Base-by-base conservation (phyloP, 192 early-diverging fungal genomes). In the Coemansia erecta region DNA sequence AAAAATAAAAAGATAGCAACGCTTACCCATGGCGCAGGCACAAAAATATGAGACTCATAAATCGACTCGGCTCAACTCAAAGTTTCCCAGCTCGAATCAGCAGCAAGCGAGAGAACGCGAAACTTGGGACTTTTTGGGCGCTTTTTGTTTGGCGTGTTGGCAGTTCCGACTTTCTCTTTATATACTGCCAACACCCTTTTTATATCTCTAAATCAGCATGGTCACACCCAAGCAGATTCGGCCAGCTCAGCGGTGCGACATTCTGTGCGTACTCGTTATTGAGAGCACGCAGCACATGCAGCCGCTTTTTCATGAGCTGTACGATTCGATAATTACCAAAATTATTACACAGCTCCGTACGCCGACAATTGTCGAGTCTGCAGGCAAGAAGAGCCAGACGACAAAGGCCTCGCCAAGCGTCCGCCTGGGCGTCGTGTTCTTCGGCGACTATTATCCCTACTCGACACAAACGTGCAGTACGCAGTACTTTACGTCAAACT, bases 401-500 rank as follows among this genome's bases (percentile, higher is more conserved):
- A 73, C 67, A 43, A 80, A 80, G 41, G 70, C 66, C 0, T 73
- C 77, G 26, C 77, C 77, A 11, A 70, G 72, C 24, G 77, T 80
- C 41, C 61, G 70, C 9, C 71, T 80, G 21, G 77, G 77, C 58
- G 77, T 71, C 17, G 72, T 80, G 67, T 80, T 73, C 52, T 80
- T 70, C 40, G 77, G 77, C 41, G 77, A 80, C 61, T 80, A 80
- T 55, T 73, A 53, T n/a, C 77, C 77, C 21, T 73, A 73, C 61
- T 73, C 77, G 15, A 70, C 67, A 44, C 70, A 59, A 9, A 64
- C 72, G 11, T 70, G 67, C 57, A 71, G 68, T 60, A 73, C 71
- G 9, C 72, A 80, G 64, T 80, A 73, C 64, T 80, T 80, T 46
- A 80, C 72, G 12, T 80, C 77, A 18, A 80, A 80, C 58, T 80